Percentiles rank a stretch among this genome's conserved stretches.
phyloP scores from a whole-genome alignment of 2,329 filamentous ascomycete species.

The Monosporascus cannonballus region DNA sequence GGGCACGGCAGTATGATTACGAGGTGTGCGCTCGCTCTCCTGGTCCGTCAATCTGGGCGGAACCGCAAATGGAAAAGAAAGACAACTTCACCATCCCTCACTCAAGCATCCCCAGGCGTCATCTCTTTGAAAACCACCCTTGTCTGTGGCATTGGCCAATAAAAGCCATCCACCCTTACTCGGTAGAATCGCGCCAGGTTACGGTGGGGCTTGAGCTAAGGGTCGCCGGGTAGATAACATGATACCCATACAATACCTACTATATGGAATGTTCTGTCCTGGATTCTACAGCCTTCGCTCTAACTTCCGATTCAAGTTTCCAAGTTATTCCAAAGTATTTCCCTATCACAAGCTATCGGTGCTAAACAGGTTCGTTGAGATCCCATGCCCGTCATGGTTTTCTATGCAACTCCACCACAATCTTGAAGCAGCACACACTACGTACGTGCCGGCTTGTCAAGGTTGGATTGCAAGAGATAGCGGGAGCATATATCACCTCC shows the following conservation, averaged over 20 bases:
- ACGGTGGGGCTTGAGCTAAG: background rate
- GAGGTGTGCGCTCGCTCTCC: background rate
- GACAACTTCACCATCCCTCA: background rate
- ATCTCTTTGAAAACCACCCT: background rate
- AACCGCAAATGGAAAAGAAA: background rate
- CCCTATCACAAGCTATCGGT: slow-evolving; percentile 3
- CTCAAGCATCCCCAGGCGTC: background rate
- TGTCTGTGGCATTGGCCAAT: background rate
- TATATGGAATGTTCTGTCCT: slow-evolving; percentile 3
- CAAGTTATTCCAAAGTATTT: slow-evolving; percentile 3
- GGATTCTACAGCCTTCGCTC: slow-evolving; percentile 17
- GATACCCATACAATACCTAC: no score
- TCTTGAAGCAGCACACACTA: background rate
- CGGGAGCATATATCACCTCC: no score
- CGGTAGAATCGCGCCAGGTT: background rate
- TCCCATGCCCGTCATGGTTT: background rate
- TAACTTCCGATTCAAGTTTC: slow-evolving; percentile 1
- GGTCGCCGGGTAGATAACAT: background rate
- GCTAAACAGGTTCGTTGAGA: background rate
- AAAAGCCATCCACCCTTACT: no score
- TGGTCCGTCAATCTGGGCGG: background rate
- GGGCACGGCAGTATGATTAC: background rate
- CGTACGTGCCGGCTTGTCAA: background rate
- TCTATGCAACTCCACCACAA: background rate
- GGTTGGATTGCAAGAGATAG: background rate